Evolutionary conservation across 179 eudicot genomes (phyloP).

Genomic region (Amaranthus tricolor): DNA sequence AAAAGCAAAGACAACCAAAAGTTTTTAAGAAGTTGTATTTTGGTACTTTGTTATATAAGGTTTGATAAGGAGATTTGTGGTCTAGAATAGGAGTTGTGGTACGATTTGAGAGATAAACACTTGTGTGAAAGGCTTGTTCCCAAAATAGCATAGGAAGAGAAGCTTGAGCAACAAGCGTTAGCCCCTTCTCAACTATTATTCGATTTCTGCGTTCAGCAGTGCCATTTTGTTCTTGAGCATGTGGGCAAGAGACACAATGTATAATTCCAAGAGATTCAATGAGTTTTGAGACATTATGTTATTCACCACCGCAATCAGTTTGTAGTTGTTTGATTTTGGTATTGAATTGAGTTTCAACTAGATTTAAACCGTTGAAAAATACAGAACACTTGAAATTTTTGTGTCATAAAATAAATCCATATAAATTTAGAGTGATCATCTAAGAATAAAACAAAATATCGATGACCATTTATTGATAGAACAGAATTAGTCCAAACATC

Average conservation of each 20-base stretch:
- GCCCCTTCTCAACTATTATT: slow-evolving; percentile 5
- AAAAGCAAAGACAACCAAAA: slow-evolving; percentile 14
- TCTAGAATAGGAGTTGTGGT: neutral
- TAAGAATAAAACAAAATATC: slow-evolving; percentile 1
- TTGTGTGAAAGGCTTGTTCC: slow-evolving; percentile 8
- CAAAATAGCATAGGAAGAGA: slow-evolving; percentile 7
- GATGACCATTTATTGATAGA: neutral
- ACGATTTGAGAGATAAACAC: neutral
- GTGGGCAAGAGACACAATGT: slow-evolving; percentile 20
- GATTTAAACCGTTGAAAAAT: neutral
- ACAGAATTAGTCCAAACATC: slow-evolving; percentile 12
- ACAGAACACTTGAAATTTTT: slow-evolving; percentile 12
- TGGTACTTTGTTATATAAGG: neutral
- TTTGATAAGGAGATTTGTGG: slow-evolving; percentile 8
- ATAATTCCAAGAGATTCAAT: slow-evolving; percentile 4
- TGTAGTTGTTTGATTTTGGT: slow-evolving; percentile 14
- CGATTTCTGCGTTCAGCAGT: slow-evolving; percentile 7
- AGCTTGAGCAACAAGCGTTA: slow-evolving; percentile 4
- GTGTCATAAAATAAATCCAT: slow-evolving; percentile 18
- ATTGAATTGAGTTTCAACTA: slow-evolving; percentile 16
- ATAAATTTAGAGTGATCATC: slow-evolving; percentile 19
- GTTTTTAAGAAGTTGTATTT: slow-evolving; percentile 4
- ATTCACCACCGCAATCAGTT: slow-evolving; percentile 32
- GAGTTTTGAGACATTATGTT: neutral
- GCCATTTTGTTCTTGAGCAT: slow-evolving; percentile 27